Evolutionary conservation across 495 filamentous ascomycete genomes (phyloP), one percentile per base, ranked within the genome.

Genomic region (Aspergillus cristatus): DNA sequence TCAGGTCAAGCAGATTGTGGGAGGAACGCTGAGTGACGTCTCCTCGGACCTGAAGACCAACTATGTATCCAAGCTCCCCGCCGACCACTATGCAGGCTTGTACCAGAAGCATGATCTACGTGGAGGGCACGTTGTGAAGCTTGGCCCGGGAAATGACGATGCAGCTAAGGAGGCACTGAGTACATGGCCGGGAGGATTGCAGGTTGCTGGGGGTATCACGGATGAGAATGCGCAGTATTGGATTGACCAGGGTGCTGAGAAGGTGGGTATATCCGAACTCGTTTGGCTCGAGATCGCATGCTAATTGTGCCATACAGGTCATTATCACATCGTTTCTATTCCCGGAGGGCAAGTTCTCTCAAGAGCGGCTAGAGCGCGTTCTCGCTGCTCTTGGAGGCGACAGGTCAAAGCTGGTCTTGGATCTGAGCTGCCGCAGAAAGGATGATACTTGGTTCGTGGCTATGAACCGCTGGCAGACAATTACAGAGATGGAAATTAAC

Each of bases 391-490:
- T 97, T 2, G 80, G 70, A 1, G 78, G 79, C 24, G 81, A 90
- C 55, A 82, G 70, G 47, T 68, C 70, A 35, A 89, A 86, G 60
- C 72, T 98, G 34, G 91, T 98, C 40, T 85, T 98, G 54, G 91
- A 98, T 60, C 72, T 98, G 14, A 93, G 85, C 53, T 98, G 91
- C 51, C 76, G 91, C 30, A 65, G 76, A 31, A 75, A 78, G 40
- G 84, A 72, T 13, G 66, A 75, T 11, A 73, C 75, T 10, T 98
- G 91, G 89, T 81, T 86, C 42, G 90, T 98, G 18, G 90, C 91
- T 28, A 98, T 91, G 86, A 82, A 97, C 56, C 90, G 93, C 59
- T 98, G 91, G 91, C 90, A 96, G 66, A 90, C 84, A 3, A 79
- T 97, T 41, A 97, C 91, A 1, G 85, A 94, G 54, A 88, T 93